Base-by-base conservation (phyloP, 2,329 filamentous ascomycete species). In the Monosporascus sp. region DNA sequence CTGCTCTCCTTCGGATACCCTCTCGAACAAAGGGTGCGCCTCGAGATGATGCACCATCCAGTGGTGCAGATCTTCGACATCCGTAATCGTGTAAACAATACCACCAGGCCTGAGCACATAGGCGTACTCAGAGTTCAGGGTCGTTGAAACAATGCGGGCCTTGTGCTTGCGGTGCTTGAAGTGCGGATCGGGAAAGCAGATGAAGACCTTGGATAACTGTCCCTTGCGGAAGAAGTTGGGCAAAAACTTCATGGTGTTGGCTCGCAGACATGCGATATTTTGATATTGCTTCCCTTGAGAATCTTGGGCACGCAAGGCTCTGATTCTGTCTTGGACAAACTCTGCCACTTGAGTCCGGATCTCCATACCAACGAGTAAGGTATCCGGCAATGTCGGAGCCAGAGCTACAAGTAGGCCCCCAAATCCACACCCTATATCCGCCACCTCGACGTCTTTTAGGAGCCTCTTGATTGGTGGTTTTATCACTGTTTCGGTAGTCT, bases 231-330 rank as follows among this genome's bases (percentile, higher is more conserved):
- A 97, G 78, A 97, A 96, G 68, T 99, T 97, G 57, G 95, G 93
- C n/a, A 99, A 78, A 72, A 97, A 99, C 70, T 99, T 99, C 94
- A 99, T 99, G 5, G 91, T 90, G 75, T 99, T 99, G 60, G 90
- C 89, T 57, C 94, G 87, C 48, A 99, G 77, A 67, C 91, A 95
- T 37, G 88, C 86, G 51, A 93, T 87, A 70, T 99, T 99, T 67
- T 95, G 87, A 70, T 91, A 97, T 47, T 75, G 71, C 49, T 73
- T 70, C 28, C 69, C 67, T 6, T 75, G 74, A 6, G 74, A 65
- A 58, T 82, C 80, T 65, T 92, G 86, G 14, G 77, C 74, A 4
- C 94, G 85, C 18, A 97, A 78, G 5, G 92, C 93, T 60, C 84
- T 83, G 68, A 96, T 89, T 65, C 91, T 87, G 61, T 95, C 89